Base-by-base conservation (phyloP, 2,329 filamentous ascomycete species). In the Cladophialophora carrionii region DNA sequence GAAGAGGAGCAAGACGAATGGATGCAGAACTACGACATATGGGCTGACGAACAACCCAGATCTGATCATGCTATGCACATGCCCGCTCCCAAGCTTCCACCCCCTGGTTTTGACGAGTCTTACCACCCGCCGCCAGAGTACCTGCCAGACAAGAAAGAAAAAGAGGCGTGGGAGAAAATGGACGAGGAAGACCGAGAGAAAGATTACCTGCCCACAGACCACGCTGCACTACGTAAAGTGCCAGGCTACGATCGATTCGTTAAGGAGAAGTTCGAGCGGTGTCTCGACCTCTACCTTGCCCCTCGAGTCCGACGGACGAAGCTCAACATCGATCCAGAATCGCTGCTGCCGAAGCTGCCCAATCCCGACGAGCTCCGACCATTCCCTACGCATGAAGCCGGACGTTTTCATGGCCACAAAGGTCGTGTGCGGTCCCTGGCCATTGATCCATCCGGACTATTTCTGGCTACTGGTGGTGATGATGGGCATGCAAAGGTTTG, bases 81-180 rank as follows among this genome's bases (percentile, higher is more conserved):
- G 61, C 90, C 95, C 17, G 94, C 95, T 1, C 95, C 95, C 4
- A 99, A 99, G 76, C 83, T 96, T 57, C 88, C 94, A 31, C 94
- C 95, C 43, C 95, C 95, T 31, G 92, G 92, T 59, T 97, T 96
- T 76, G 93, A 96, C 73, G 87, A 97, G 76, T 96, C 92, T 74
- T 98, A 99, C 77, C 96, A 98, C 78, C 95, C 95, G 26, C 95
- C 96, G 57, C 86, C 90, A 3, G 95, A 99, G 80, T 99, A 98
- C 76, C 82, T 99, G 1, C 96, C 94, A 1, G 90, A 91, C 61
- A 87, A 89, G 73, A 88, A 90, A 46, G 95, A 99, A 80, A 91
- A 85, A 76, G 87, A 90, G 71, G 85, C 85, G 14, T 99, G 95
- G 95, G 88, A 96, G 73, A 86, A 90, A 59, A 83, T 86, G 29